A percentile compares a stretch with the other conserved stretches of the same genome.
Evolutionary conservation across 148 eudicot species (phyloP).

Genomic region (Chenopodium quinoa): DNA sequence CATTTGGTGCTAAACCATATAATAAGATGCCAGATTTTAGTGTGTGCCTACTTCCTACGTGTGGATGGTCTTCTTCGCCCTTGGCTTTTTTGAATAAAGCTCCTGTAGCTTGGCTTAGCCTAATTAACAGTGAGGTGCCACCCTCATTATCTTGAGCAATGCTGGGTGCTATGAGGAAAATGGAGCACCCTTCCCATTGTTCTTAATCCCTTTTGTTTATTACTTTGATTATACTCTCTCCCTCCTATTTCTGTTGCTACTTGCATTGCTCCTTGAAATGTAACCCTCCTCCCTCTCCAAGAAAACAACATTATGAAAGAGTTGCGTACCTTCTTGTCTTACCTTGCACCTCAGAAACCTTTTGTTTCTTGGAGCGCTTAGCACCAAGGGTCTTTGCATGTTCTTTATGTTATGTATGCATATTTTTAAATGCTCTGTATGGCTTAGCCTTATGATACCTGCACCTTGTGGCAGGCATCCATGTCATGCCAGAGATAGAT

Average conservation of each 20-base stretch:
- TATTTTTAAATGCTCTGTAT: neutral
- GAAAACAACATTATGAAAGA: no score
- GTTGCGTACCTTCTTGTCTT: neutral
- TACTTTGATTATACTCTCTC: neutral
- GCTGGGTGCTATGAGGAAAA: neutral
- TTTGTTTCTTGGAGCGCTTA: neutral
- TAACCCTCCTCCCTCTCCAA: neutral
- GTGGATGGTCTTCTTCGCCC: neutral
- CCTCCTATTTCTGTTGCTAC: neutral
- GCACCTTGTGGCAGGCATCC: slow-evolving; percentile 61
- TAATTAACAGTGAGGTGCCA: neutral
- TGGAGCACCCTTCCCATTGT: neutral
- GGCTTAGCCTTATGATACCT: neutral
- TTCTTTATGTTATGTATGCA: neutral
- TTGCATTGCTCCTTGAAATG: neutral
- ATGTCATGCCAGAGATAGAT: slow-evolving; percentile 97
- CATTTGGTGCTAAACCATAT: neutral
- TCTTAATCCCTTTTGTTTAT: neutral
- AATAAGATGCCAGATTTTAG: neutral
- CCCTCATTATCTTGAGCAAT: neutral
- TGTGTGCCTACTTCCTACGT: neutral
- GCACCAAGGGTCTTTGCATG: no score
- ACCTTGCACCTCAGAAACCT: neutral
- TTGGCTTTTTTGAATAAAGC: neutral
- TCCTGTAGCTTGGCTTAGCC: neutral